These are phyloP conservation scores for Leishmania braziliensis DNA, from an alignment of 208 protist genomes.

Conservation along the genomic window DNA sequence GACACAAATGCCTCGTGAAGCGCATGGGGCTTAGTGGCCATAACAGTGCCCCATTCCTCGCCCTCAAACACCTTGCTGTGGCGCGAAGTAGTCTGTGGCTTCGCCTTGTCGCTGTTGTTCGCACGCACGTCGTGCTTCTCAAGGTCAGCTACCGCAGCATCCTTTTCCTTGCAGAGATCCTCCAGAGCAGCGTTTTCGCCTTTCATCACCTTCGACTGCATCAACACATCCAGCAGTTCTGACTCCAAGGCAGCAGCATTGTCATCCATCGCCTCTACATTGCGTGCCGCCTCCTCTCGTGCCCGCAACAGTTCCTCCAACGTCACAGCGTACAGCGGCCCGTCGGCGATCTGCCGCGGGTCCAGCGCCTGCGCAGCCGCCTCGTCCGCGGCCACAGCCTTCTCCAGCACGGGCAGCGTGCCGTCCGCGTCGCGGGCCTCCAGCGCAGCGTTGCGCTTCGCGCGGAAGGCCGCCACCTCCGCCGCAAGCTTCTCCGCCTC, in stretches of 20 bases:
- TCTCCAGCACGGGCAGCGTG: constrained; percentile 25
- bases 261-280: neutral
- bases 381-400: constrained; percentile 21
- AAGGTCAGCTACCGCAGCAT: constrained; percentile 19
- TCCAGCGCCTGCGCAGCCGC: constrained; percentile 27
- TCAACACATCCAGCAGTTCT: constrained; percentile 28
- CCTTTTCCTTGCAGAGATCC: constrained; percentile 8
- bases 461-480: constrained; percentile 9
- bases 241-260: constrained; percentile 19
- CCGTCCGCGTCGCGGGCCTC: constrained; percentile 29
- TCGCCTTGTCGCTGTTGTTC: constrained; percentile 24
- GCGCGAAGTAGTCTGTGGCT: neutral
- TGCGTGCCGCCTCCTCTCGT: constrained; percentile 9
- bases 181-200: constrained; percentile 21
- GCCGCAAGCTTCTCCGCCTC: constrained; percentile 1
- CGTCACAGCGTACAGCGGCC: constrained; percentile 31
- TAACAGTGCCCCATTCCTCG: too few species aligned
- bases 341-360: constrained; percentile 17
- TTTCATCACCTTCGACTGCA: constrained; percentile 29
- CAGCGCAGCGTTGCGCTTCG: constrained; percentile 33
- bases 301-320: constrained; percentile 16
- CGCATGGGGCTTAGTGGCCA: too few species aligned
- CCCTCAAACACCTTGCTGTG: neutral
- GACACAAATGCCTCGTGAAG: constrained; percentile 39
- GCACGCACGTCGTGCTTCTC: constrained; percentile 21